Evolutionary conservation across 2,329 filamentous ascomycete species (phyloP).

Genomic region (Epicoccum sorghinum): DNA sequence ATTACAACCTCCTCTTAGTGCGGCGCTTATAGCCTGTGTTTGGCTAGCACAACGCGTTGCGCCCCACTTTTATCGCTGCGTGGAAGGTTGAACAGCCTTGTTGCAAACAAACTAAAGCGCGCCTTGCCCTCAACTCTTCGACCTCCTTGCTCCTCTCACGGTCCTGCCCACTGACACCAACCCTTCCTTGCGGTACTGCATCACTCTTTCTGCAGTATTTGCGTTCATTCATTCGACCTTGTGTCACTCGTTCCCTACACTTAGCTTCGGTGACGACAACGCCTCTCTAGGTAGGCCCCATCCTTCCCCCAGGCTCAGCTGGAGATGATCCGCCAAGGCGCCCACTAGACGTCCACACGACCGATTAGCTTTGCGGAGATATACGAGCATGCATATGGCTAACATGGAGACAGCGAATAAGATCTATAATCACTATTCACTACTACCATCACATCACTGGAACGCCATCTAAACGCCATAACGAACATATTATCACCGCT

Average conservation of each 20-base stretch:
- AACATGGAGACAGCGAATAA: slow-evolving; percentile 33
- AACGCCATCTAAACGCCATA: slow-evolving; percentile 31
- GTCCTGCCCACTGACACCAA: slow-evolving; percentile 29
- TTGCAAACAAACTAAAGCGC: slow-evolving; percentile 27
- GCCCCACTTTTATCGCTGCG: slow-evolving; percentile 18
- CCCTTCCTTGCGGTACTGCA: slow-evolving; percentile 55
- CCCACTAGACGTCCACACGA: slow-evolving; percentile 24
- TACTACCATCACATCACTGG: slow-evolving; percentile 15
- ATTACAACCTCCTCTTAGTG: slow-evolving; percentile 11
- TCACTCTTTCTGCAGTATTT: slow-evolving; percentile 68
- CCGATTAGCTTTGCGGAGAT: slow-evolving; percentile 15
- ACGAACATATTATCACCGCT: slow-evolving; percentile 22
- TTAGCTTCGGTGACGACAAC: slow-evolving; percentile 19
- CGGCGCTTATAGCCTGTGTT: slow-evolving; percentile 11
- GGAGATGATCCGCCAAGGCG: slow-evolving; percentile 27
- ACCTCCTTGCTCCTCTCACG: slow-evolving; percentile 45
- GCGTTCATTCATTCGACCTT: slow-evolving; percentile 51
- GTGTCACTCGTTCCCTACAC: slow-evolving; percentile 31
- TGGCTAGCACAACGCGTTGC: slow-evolving; percentile 14
- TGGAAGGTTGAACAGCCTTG: slow-evolving; percentile 22
- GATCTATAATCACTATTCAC: slow-evolving; percentile 34
- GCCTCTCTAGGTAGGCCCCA: slow-evolving; percentile 36
- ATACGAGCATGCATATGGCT: slow-evolving; percentile 24
- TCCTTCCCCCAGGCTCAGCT: slow-evolving; percentile 15
- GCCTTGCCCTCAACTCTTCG: slow-evolving; percentile 19